Evolutionary conservation across 768 basidiomycete species (phyloP), one percentile per base, ranked within the genome.

Genomic region (Leccinum rimulosum): DNA sequence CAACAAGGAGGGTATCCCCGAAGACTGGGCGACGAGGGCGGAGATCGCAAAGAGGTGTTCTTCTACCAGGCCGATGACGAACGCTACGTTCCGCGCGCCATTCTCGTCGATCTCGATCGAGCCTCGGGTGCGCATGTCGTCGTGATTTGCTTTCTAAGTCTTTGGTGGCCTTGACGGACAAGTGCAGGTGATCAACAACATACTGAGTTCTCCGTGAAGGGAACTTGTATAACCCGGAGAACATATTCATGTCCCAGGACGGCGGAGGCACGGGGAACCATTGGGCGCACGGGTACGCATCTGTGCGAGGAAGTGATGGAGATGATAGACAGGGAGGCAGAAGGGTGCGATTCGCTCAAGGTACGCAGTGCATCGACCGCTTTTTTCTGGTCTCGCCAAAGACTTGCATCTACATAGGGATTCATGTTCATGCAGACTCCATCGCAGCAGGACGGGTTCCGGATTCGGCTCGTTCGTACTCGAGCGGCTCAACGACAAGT

Each of bases 21-120:
- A 98, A 73, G 95, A 98, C 61, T 96, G 93, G 91, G 95, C 95
- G 6, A 91, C 89, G 94, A 95, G 66, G 92, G 91, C n/a, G 93
- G 93, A 11, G 97, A 98, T 75, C 82, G 97, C 66, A 99, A 98
- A 71, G 97, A 99, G 76, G 96, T 97, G 27, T 99, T 99, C 77
- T 99, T 99, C 78, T 98, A 99, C 73, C 96, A 98, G 74, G 97
- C 97, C n/a, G 97, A 99, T 72, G 97, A 99, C 69, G 96, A 98
- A 73, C 95, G 97, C 68, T 99, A 98, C 74, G 95, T 99, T 61
- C 97, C 97, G 2, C 84, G 97, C 54, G 93, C 96, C 5, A 96
- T 99, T 61, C 82, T 99, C 40, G 87, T 98, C 60, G 97, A 99
- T 75, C 83, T 97, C 28, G 97, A 99, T n/a, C n/a, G n/a, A n/a